Evolutionary conservation across 805 yeast genomes (phyloP).

Genomic region (Wickerhamomyces xylosicus): DNA sequence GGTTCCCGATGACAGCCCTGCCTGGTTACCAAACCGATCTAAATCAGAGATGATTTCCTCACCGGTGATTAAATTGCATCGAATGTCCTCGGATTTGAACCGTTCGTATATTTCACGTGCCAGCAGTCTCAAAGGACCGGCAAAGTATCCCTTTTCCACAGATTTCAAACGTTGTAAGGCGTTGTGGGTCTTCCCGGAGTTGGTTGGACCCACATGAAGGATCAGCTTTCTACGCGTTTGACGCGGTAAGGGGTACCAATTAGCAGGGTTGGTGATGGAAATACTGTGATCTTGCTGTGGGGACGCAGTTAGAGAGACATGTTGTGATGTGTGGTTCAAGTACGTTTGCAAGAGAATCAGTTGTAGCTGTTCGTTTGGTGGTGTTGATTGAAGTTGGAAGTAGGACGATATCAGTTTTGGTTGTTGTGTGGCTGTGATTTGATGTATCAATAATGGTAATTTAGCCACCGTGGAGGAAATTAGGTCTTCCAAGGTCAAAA

Average conservation of each 20-base stretch:
- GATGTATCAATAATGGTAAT: too few relatives aligned
- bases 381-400: too few relatives aligned
- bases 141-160: constrained; percentile 75
- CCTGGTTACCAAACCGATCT: constrained; percentile 63
- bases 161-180: constrained; percentile 61
- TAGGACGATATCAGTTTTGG: too few relatives aligned
- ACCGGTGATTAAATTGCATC: constrained; percentile 89
- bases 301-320: constrained; percentile 7
- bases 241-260: constrained; percentile 83
- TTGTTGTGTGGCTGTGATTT: too few relatives aligned
- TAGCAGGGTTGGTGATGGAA: constrained; percentile 50
- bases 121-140: constrained; percentile 85
- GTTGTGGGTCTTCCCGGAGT: constrained; percentile 86
- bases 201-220: constrained; percentile 98
- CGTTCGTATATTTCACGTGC: constrained; percentile 89
- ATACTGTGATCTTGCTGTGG: constrained; percentile 18
- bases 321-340: background rate
- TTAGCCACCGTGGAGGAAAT: too few relatives aligned
- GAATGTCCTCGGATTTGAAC: constrained; percentile 51
- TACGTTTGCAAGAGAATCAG: too few relatives aligned
- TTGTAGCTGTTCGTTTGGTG: too few relatives aligned
- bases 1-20: constrained; percentile 76
- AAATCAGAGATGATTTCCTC: constrained; percentile 75
- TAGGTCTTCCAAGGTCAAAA: too few relatives aligned
- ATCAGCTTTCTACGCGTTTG: constrained; percentile 65